Evolutionary conservation across 768 basidiomycete species (phyloP).

Genomic region (Kwoniella mangroviensis): DNA sequence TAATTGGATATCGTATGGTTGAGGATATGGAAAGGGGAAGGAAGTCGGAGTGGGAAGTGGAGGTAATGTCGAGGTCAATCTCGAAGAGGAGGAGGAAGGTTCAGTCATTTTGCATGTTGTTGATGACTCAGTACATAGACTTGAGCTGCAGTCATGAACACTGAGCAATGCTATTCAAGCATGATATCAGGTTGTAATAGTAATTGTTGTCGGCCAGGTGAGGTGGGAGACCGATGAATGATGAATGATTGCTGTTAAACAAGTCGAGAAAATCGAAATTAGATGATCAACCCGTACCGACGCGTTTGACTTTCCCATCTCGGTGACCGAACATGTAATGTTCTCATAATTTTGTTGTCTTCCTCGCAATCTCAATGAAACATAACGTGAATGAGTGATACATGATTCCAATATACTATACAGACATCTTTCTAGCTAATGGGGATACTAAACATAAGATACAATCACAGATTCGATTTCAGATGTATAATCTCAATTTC

Average conservation of each 20-base stretch:
- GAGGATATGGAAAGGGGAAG: slow-evolving; percentile 83
- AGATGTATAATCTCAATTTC: no score
- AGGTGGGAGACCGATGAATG: no score
- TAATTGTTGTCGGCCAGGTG: no score
- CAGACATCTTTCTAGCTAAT: background rate
- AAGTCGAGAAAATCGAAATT: no score
- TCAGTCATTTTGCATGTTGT: background rate
- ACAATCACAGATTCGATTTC: no score
- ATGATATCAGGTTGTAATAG: no score
- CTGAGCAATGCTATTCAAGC: no score
- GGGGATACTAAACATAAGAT: background rate
- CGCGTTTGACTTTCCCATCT: slow-evolving; percentile 2
- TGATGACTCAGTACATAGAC: no score
- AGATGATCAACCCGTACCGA: background rate
- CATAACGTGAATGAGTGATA: background rate
- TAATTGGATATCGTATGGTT: slow-evolving; percentile 81
- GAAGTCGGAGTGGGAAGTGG: slow-evolving; percentile 66
- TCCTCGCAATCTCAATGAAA: background rate
- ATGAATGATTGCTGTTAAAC: no score
- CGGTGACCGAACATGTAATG: slow-evolving; percentile 4
- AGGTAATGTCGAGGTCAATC: slow-evolving; percentile 9
- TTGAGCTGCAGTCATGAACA: no score
- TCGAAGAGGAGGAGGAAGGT: background rate
- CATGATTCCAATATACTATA: background rate
- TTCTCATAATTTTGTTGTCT: background rate